Conservation (phyloP, 1,139 yeast genomes). For the Zygosaccharomyces pseudobailii region DNA sequence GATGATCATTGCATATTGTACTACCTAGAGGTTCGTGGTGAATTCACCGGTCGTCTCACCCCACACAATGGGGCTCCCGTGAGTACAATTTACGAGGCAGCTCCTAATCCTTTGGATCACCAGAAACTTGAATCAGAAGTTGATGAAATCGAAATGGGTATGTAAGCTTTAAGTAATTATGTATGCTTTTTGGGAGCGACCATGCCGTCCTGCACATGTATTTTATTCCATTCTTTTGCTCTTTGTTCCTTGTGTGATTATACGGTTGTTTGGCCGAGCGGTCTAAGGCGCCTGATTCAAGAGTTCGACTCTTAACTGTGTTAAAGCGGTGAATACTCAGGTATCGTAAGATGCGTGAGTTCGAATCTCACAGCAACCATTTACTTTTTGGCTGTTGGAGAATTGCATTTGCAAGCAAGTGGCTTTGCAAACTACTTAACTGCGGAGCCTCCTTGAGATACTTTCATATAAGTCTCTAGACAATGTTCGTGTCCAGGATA, state of each 20-base stretch:
- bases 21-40: constrained; percentile 80
- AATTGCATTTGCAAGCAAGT: no score
- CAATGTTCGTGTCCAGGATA: no score
- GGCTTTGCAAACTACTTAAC: no score
- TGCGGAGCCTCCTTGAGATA: no score
- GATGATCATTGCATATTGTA: constrained; percentile 58
- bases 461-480: no score
- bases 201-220: background rate
- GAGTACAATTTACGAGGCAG: constrained; percentile 75
- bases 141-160: constrained; percentile 14
- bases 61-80: constrained; percentile 48
- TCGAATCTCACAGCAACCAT: constrained; percentile 31
- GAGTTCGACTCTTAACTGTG: constrained; percentile 17
- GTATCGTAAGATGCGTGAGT: constrained; percentile 31
- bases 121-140: constrained; percentile 40
- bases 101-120: constrained; percentile 91
- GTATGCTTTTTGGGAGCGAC: background rate
- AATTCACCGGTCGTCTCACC: constrained; percentile 45
- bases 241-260: background rate
- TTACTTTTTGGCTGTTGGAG: constrained; percentile 9
- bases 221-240: background rate
- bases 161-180: constrained; percentile 1
- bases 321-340: constrained; percentile 21
- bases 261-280: constrained; percentile 31
- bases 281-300: constrained; percentile 30